Evolutionary conservation across 2,329 filamentous ascomycete genomes (phyloP), one percentile per base, ranked within the genome.

Genomic region (Penicillium sp.): DNA sequence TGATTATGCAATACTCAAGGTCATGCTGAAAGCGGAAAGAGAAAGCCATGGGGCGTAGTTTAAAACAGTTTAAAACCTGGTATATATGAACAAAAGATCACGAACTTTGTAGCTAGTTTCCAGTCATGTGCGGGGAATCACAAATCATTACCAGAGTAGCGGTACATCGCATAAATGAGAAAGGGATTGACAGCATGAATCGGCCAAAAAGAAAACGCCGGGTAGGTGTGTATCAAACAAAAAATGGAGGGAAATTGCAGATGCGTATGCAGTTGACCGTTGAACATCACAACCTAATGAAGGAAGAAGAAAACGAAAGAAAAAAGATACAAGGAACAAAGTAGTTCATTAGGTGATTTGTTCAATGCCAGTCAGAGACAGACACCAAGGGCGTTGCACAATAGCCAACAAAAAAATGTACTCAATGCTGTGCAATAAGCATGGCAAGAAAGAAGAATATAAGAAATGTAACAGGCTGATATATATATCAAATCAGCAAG

Each of bases 331-430:
- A 47, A 52, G 27, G 33, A 36, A 25, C 58, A 55, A 60, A 44
- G 34, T 45, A 41, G 36, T 59, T 61, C 53, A 61, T 63, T 61
- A 56, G 51, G 48, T 43, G 49, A 41, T 56, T 60, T 64, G 68
- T 31, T 40, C 58, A 64, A 62, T 38, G 29, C 48, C 57, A 44
- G 50, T 52, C 53, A 51, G 40, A 57, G 53, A 62, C 41, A 56
- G 58, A 55, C 48, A 45, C 51, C 45, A 62, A 62, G 50, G 41
- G 54, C 51, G 29, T 44, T 44, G 49, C 34, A 34, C 31, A 52
- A 53, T 50, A 54, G 51, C 43, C 50, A 55, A 53, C 19, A 56
- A 60, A 63, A 63, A 54, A 65, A 67, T 55, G 60, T 65, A 67
- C 65, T 67, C 50, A 55, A 65, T 52, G 40, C 48, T 39, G 34